Evolutionary conservation across 1,139 yeast genomes (phyloP).

Genomic region (Pichia sp.): DNA sequence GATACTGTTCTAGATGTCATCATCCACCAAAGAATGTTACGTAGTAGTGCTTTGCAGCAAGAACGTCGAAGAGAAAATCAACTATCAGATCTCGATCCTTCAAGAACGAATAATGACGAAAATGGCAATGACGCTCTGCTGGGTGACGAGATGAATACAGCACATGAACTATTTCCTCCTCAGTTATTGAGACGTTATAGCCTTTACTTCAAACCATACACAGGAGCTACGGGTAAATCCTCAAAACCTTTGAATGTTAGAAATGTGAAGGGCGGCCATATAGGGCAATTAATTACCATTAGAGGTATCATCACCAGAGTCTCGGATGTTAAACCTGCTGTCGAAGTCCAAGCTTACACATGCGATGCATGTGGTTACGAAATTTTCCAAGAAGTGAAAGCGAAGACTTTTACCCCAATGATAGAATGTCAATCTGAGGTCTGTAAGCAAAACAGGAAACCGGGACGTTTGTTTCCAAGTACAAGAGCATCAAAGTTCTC

Average conservation of each 20-base stretch:
- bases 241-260: slow-evolving; percentile 76
- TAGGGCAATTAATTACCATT: slow-evolving; percentile 85
- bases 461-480: slow-evolving; percentile 88
- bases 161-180: slow-evolving; percentile 63
- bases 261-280: slow-evolving; percentile 75
- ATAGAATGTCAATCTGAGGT: slow-evolving; percentile 78
- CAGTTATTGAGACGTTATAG: slow-evolving; percentile 81
- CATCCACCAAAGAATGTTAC: slow-evolving; percentile 78
- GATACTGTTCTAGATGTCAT: slow-evolving; percentile 94
- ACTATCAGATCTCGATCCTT: slow-evolving; percentile 31
- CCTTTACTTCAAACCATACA: slow-evolving; percentile 79
- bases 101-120: slow-evolving; percentile 24
- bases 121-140: slow-evolving; percentile 22
- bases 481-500: slow-evolving; percentile 94
- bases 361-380: slow-evolving; percentile 98
- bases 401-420: slow-evolving; percentile 81
- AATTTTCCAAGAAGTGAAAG: slow-evolving; percentile 88
- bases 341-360: slow-evolving; percentile 88
- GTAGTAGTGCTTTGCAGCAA: slow-evolving; percentile 69
- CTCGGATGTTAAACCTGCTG: slow-evolving; percentile 92
- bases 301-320: slow-evolving; percentile 95
- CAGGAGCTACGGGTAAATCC: slow-evolving; percentile 39
- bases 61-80: slow-evolving; percentile 56
- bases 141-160: slow-evolving; percentile 25
- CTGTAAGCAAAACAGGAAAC: slow-evolving; percentile 73